These are phyloP conservation scores for Gossypium lobatum DNA, from an alignment of 441 rosid species.

Conservation along the genomic window DNA sequence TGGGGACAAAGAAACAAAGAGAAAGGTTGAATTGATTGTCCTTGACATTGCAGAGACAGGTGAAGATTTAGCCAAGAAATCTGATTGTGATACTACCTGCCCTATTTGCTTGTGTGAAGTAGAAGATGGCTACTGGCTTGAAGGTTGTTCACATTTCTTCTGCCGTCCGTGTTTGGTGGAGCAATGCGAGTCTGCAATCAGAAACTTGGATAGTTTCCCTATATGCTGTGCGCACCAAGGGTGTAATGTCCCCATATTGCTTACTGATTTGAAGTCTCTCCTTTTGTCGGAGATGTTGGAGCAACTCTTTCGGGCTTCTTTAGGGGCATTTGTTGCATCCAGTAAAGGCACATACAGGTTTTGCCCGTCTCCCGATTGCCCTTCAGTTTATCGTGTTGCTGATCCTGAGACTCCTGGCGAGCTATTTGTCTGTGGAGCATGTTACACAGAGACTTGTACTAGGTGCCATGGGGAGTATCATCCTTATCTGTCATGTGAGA, in stretches of 20 bases:
- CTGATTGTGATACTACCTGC: constrained; percentile 34
- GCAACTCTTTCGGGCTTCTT: constrained; percentile 74
- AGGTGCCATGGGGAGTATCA: constrained; percentile 80
- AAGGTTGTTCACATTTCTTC: constrained; percentile 52
- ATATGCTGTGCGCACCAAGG: constrained; percentile 44
- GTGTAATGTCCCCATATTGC: constrained; percentile 45
- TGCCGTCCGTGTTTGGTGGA: constrained; percentile 67
- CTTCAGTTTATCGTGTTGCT: constrained; percentile 64
- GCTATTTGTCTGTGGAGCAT: constrained; percentile 74
- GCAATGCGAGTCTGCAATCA: constrained; percentile 73
- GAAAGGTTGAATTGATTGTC: constrained; percentile 44
- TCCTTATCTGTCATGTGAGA: constrained; percentile 64
- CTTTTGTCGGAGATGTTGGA: constrained; percentile 59
- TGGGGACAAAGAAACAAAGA: constrained; percentile 49
- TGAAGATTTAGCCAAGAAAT: constrained; percentile 14
- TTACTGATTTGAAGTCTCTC: constrained; percentile 56
- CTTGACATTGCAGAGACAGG: constrained; percentile 34
- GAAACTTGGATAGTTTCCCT: constrained; percentile 63
- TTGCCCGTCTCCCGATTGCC: constrained; percentile 93
- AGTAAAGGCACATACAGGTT: constrained; percentile 63
- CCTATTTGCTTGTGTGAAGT: constrained; percentile 63
- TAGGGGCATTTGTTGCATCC: constrained; percentile 56
- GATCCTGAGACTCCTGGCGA: constrained; percentile 28
- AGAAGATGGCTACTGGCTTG: constrained; percentile 52
- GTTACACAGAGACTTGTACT: constrained; percentile 70